A percentile compares a stretch with the other conserved stretches of the same genome.
These are phyloP conservation scores for Trypanosoma rangeli DNA, from an alignment of 208 protist species.

Conservation along the genomic window DNA sequence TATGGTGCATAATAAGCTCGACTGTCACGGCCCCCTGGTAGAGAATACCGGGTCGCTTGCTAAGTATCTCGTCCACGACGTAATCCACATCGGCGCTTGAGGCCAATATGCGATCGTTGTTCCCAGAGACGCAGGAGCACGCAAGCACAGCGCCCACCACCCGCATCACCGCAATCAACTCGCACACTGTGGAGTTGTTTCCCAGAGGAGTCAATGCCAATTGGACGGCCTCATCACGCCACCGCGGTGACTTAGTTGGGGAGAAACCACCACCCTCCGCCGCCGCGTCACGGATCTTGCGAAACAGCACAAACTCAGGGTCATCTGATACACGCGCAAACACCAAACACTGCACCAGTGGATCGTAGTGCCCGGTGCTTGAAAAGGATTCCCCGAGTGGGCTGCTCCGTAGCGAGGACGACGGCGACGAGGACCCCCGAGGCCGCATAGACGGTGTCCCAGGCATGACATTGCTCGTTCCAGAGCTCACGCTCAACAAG, in stretches of 20 bases:
- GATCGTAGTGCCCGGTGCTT: slow-evolving; percentile 57
- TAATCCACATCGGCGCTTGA: slow-evolving; percentile 42
- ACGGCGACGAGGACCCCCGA: slow-evolving; percentile 38
- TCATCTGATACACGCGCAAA: slow-evolving; percentile 60
- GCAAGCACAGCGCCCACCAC: slow-evolving; percentile 59
- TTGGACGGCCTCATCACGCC: slow-evolving; percentile 47
- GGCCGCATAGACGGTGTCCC: slow-evolving; percentile 36
- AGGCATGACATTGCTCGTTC: slow-evolving; percentile 42
- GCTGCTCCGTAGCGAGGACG: slow-evolving; percentile 46
- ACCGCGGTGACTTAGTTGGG: slow-evolving; percentile 17
- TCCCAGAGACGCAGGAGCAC: slow-evolving; percentile 38
- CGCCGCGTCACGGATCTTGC: slow-evolving; percentile 33
- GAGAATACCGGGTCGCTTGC: slow-evolving; percentile 30
- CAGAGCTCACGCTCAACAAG: slow-evolving; percentile 59
- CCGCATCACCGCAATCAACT: slow-evolving; percentile 64
- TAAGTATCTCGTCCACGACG: slow-evolving; percentile 43
- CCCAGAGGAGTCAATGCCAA: slow-evolving; percentile 42
- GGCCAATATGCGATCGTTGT: slow-evolving; percentile 29
- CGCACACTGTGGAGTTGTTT: slow-evolving; percentile 47
- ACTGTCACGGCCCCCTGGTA: slow-evolving; percentile 62
- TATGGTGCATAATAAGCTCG: slow-evolving; percentile 74
- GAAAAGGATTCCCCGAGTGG: slow-evolving; percentile 59
- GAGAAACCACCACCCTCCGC: slow-evolving; percentile 1
- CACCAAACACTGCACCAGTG: slow-evolving; percentile 61
- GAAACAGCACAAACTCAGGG: slow-evolving; percentile 62